phyloP scores from a whole-genome alignment of 441 rosid genomes.

The Gossypium laxum region DNA sequence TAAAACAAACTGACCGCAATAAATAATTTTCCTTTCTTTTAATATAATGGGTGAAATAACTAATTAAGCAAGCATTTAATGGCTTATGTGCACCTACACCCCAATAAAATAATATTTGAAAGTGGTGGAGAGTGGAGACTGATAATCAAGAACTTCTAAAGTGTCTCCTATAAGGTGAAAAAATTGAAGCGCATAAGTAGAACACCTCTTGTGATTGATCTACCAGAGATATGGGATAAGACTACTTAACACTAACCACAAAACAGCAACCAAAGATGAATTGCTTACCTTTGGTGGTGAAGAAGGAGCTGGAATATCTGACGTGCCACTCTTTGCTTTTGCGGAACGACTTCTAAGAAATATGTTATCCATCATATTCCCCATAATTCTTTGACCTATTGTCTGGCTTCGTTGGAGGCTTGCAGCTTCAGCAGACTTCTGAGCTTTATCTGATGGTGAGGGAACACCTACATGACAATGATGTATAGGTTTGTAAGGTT shows the following conservation, averaged over 20 bases:
- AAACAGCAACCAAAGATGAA: not conserved
- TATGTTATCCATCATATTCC: conserved; percentile 79
- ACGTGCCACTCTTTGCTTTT: conserved; percentile 44
- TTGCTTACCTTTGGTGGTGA: conserved; percentile 64
- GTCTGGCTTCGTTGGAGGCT: conserved; percentile 65
- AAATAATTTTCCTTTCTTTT: not conserved
- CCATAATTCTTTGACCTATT: conserved; percentile 76
- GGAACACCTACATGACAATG: conserved; percentile 44
- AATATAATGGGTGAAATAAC: not conserved
- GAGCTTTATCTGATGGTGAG: conserved; percentile 72
- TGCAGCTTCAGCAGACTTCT: conserved; percentile 46
- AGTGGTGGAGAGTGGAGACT: not conserved
- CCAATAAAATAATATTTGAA: not conserved
- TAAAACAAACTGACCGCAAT: not conserved
- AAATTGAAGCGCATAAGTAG: not conserved
- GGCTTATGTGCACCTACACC: not conserved
- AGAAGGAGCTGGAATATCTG: conserved; percentile 61
- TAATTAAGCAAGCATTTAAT: not conserved
- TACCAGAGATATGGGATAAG: not conserved
- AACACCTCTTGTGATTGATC: not conserved
- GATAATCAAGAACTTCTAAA: not conserved
- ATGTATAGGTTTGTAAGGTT: not conserved
- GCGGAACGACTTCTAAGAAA: conserved; percentile 73
- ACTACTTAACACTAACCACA: not conserved
- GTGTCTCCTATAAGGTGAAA: not conserved